Base-by-base conservation (phyloP, 768 basidiomycete genomes). In the Botryobasidium botryosum region DNA sequence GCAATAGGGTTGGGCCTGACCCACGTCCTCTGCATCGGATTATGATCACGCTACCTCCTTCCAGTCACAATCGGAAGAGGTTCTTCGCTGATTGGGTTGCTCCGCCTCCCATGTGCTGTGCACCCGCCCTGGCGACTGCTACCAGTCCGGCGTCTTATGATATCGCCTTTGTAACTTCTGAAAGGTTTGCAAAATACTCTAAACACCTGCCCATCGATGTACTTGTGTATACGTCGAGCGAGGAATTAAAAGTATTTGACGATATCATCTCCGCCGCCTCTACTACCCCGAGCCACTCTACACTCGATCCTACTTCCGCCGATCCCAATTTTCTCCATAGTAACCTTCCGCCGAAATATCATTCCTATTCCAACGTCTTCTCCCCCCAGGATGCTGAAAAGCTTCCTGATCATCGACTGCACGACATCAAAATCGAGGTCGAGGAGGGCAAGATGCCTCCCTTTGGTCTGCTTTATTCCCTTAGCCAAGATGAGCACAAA, bases 361-460 rank as follows among this genome's bases (percentile, higher is more conserved):
- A 47, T 10, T 35, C 43, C 12, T 52, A 25, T 33, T 32, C 38
- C 20, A 40, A 36, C 24, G 51, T 52, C 32, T 55, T 55, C 47
- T 44, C 33, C 29, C 45, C 50, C 26, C 6, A 17, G 2, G 23
- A 42, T 10, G 52, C 50, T 12, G 47, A 50, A 24, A 38, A 12
- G n/a, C 37, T 55, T 8, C 54, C 54, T 2, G 28, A 21, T 4
- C 53, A 51, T 18, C 25, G 52, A 7, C 44, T 28, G 5, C 54
- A 41, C 43, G 55, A 57, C 46, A 52, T 51, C 31, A 12, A 35
- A 3, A 56, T 57, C 38, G 44, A 44, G 5, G 20, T 57, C 12
- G 47, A 42, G 21, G 46, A 49, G 4, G 55, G 51, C 20, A 37
- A 39, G 27, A 38, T 21, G 7, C 53, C 54, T 3, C 44, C 47